Conservation (phyloP, 2,329 filamentous ascomycete species). For the Calonectria ilicicola region DNA sequence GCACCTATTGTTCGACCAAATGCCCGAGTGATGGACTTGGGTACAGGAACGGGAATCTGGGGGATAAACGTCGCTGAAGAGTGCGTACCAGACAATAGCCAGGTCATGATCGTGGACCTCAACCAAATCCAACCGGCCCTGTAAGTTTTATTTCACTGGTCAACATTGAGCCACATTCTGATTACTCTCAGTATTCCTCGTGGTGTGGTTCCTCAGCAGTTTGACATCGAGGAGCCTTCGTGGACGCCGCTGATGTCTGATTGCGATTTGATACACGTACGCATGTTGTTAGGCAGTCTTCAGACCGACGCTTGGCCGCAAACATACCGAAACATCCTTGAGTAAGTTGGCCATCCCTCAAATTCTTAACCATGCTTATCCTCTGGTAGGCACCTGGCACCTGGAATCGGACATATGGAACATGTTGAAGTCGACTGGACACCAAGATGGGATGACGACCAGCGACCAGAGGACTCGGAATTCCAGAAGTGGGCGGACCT, state of each 20-base stretch:
- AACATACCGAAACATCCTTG: slow-evolving; percentile 77
- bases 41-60: slow-evolving; percentile 93
- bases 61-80: slow-evolving; percentile 83
- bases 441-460: slow-evolving; percentile 77
- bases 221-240: slow-evolving; percentile 78
- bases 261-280: slow-evolving; percentile 87
- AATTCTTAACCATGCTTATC: slow-evolving; percentile 23
- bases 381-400: slow-evolving; percentile 75
- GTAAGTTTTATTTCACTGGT: slow-evolving; percentile 40
- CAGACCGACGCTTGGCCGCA: slow-evolving; percentile 74
- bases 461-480: slow-evolving; percentile 67
- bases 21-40: slow-evolving; percentile 72
- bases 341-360: slow-evolving; percentile 57
- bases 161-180: slow-evolving; percentile 16
- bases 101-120: slow-evolving; percentile 54
- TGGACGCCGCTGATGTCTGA: slow-evolving; percentile 67
- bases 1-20: slow-evolving; percentile 28
- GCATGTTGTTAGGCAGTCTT: slow-evolving; percentile 83
- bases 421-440: slow-evolving; percentile 90
- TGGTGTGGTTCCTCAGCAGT: slow-evolving; percentile 66
- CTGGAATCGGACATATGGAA: slow-evolving; percentile 81
- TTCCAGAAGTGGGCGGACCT: slow-evolving; percentile 77
- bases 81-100: slow-evolving; percentile 58
- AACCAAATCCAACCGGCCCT: slow-evolving; percentile 54
- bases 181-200: slow-evolving; percentile 72